Evolutionary conservation across 2,329 filamentous ascomycete species (phyloP).

Genomic region (Penicillium sp.): DNA sequence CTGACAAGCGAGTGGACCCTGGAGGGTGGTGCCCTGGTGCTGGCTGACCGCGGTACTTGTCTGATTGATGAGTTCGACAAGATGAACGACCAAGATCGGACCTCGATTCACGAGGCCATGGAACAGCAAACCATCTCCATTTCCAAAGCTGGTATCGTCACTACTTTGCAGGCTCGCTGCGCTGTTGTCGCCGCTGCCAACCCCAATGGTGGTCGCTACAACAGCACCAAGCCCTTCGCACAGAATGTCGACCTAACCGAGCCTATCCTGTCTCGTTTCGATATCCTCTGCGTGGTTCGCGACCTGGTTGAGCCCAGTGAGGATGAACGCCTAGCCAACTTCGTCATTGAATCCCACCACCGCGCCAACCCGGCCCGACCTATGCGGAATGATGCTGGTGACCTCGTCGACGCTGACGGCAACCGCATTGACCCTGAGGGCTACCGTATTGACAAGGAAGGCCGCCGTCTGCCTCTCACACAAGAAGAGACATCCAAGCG

Average conservation of each 20-base stretch:
- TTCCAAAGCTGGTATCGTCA: constrained; percentile 97
- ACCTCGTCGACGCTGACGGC: constrained; percentile 50
- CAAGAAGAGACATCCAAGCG: constrained; percentile 53
- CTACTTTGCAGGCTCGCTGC: constrained; percentile 92
- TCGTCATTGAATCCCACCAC: constrained; percentile 93
- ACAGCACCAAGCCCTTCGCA: constrained; percentile 92
- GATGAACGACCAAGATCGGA: constrained; percentile 99
- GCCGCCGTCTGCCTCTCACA: constrained; percentile 35
- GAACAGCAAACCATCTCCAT: constrained; percentile 99
- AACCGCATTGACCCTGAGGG: constrained; percentile 66
- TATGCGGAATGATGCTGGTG: constrained; percentile 48
- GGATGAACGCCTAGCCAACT: constrained; percentile 89
- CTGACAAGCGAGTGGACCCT: constrained; percentile 97
- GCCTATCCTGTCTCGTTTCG: constrained; percentile 96
- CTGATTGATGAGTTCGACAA: constrained; percentile 99
- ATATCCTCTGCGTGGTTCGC: constrained; percentile 93
- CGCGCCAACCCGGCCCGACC: constrained; percentile 76
- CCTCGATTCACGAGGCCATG: constrained; percentile 99
- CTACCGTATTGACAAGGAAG: constrained; percentile 52
- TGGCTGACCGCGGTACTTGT: constrained; percentile 92
- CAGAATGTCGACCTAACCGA: constrained; percentile 97
- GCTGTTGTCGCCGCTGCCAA: constrained; percentile 97
- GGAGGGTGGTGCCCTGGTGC: constrained; percentile 91
- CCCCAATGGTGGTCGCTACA: constrained; percentile 94
- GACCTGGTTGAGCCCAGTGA: constrained; percentile 92